Base-by-base conservation (phyloP, 2,329 filamentous ascomycete species). In the Sporothrix phasma region DNA sequence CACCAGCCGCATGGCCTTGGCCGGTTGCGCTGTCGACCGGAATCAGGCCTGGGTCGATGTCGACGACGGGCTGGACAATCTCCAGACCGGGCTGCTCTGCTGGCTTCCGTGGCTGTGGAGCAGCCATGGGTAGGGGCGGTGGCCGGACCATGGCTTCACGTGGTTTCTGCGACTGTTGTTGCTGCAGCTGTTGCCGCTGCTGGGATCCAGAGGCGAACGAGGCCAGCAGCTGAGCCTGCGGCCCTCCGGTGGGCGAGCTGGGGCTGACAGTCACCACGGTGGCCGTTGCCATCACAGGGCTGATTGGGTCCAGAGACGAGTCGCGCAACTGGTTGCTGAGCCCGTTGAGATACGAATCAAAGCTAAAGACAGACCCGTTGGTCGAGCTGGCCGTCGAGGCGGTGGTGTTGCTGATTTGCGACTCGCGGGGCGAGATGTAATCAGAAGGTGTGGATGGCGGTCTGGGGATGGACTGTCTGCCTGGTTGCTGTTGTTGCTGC, bases 1-100 rank as follows among this genome's bases (percentile, higher is more conserved):
- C 39, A 1, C 10, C 43, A 13, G n/a, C 51, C 15, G 51, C 31
- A 24, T 10, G 26, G 37, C 24, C 22, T 5, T 29, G 13, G 1
- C 15, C 17, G 10, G 7, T 59, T 8, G 22, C 37, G 22, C 19
- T 45, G n/a, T 67, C 66, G 17, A 70, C 68, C 2, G 68, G 66
- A 10, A 70, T 70, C 22, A 69, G 53, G 5, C 68, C 69, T 0
- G 63, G 58, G 11, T 70, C 69, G 17, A 67, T 60, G 26, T 59
- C 53, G 13, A 64, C 31, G 5, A 37, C 22, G 0, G 54, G 51
- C 13, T 17, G 45, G 13, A 67, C 51, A 0, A 62, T 19, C 43
- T 69, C 66, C 10, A 67, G 59, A 0, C 65, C 67, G 8, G 66
- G 58, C 37, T 66, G 68, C 22, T 64, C 65, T 0, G 15, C 37